Conservation (phyloP, 306 rosid genomes). For the Cotoneaster glaucophyllus region DNA sequence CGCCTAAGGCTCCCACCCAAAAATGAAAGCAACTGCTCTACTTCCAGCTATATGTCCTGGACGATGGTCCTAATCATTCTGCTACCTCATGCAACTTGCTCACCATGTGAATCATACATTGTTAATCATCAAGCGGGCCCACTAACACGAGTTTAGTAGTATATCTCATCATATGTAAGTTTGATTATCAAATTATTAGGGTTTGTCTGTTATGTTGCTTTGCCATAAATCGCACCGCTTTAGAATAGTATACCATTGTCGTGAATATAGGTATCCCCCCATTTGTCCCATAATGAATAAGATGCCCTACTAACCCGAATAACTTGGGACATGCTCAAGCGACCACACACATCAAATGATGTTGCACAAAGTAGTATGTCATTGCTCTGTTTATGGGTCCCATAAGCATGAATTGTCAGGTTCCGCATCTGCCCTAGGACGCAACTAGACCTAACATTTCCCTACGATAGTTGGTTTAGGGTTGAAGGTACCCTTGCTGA, state of each 20-base stretch:
- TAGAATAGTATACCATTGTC: too few relatives aligned
- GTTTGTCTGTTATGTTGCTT: too few relatives aligned
- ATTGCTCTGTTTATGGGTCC: neutral
- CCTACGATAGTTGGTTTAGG: neutral
- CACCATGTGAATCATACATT: neutral
- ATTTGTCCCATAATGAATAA: too few relatives aligned
- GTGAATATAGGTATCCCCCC: neutral
- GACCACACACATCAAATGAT: neutral
- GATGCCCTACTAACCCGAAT: neutral
- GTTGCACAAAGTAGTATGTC: neutral
- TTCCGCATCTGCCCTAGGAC: neutral
- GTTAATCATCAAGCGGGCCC: neutral
- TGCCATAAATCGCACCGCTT: neutral
- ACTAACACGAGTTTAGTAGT: neutral
- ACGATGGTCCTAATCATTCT: neutral
- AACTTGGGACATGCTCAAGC: neutral
- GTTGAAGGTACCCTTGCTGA: neutral
- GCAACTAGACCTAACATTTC: neutral
- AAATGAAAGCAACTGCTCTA: neutral
- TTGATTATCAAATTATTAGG: too few relatives aligned
- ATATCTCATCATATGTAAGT: too few relatives aligned
- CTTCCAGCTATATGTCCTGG: constrained; percentile 20
- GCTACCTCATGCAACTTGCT: neutral
- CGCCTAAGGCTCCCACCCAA: neutral
- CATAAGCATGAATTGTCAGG: neutral